Percentiles rank a stretch among this genome's conserved stretches.
Conservation (phyloP, 2,329 filamentous ascomycete species). For the Colletotrichum acutatum region DNA sequence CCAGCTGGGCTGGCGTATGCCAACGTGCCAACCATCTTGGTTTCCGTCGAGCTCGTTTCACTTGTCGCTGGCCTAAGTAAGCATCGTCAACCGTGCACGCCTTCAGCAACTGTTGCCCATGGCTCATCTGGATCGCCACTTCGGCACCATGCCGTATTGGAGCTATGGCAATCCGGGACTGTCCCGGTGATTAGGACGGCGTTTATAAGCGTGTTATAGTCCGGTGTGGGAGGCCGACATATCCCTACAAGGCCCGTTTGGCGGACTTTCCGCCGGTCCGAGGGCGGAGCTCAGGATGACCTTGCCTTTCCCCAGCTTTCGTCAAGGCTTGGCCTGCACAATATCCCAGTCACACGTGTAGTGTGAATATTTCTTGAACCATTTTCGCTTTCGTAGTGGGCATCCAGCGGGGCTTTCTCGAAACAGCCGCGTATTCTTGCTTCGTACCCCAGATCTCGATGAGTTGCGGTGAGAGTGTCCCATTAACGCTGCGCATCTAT, state of each 20-base stretch:
- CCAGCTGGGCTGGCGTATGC: slow-evolving; percentile 14
- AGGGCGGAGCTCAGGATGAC: slow-evolving; percentile 7
- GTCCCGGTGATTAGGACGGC: slow-evolving; percentile 5
- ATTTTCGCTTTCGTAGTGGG: background rate
- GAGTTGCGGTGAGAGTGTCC: slow-evolving; percentile 1
- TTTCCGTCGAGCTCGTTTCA: slow-evolving; percentile 20
- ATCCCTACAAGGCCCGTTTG: slow-evolving; percentile 5
- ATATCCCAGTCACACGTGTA: slow-evolving; percentile 9
- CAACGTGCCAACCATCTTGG: slow-evolving; percentile 13
- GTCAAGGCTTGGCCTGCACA: slow-evolving; percentile 11
- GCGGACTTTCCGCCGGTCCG: slow-evolving; percentile 5
- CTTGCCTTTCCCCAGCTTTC: slow-evolving; percentile 10
- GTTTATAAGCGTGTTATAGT: slow-evolving; percentile 4
- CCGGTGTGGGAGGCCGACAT: slow-evolving; percentile 1
- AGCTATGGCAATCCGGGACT: slow-evolving; percentile 18
- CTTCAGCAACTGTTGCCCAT: slow-evolving; percentile 22
- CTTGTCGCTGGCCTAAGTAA: slow-evolving; percentile 6
- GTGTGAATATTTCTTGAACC: slow-evolving; percentile 6
- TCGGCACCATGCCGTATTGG: slow-evolving; percentile 20
- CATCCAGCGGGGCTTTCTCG: slow-evolving; percentile 1
- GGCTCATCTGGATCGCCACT: slow-evolving; percentile 22
- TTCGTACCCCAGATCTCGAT: slow-evolving; percentile 19
- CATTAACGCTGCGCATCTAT: slow-evolving; percentile 21
- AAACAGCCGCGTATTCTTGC: slow-evolving; percentile 24
- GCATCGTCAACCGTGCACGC: slow-evolving; percentile 15